Evolutionary conservation across 2,329 filamentous ascomycete species (phyloP).

Genomic region (Alternaria rosae): DNA sequence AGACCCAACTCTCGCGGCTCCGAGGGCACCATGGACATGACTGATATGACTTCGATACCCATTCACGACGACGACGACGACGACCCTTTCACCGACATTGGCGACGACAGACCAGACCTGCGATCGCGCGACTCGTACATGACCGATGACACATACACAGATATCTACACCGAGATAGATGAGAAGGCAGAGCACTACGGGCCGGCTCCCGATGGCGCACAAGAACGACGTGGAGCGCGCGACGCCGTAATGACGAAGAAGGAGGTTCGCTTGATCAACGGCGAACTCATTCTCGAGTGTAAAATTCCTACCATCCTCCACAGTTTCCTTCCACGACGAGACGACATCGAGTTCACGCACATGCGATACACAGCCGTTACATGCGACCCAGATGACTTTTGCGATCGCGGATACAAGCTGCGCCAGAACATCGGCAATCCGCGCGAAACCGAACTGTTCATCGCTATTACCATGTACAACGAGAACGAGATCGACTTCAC

Average conservation of each 20-base stretch:
- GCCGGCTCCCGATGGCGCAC: slow-evolving; percentile 83
- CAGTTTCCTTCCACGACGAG: slow-evolving; percentile 90
- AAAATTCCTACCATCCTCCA: slow-evolving; percentile 99
- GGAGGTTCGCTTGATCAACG: slow-evolving; percentile 95
- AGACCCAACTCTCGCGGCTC: slow-evolving; percentile 56
- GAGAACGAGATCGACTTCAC: slow-evolving; percentile 97
- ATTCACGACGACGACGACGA: slow-evolving; percentile 63
- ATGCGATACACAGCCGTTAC: slow-evolving; percentile 99
- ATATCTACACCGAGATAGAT: slow-evolving; percentile 52
- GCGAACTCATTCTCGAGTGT: slow-evolving; percentile 95
- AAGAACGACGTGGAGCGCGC: slow-evolving; percentile 85
- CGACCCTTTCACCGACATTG: slow-evolving; percentile 75
- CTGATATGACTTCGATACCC: slow-evolving; percentile 76
- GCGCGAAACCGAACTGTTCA: slow-evolving; percentile 93
- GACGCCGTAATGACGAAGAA: slow-evolving; percentile 89
- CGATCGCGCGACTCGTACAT: slow-evolving; percentile 70
- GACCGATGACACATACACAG: slow-evolving; percentile 67
- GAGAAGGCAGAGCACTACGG: slow-evolving; percentile 82
- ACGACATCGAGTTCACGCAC: slow-evolving; percentile 96
- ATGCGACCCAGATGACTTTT: slow-evolving; percentile 94
- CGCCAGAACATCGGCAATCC: slow-evolving; percentile 89
- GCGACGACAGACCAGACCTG: slow-evolving; percentile 64
- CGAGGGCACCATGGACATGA: slow-evolving; percentile 63
- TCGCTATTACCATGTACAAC: slow-evolving; percentile 99
- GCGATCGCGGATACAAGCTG: slow-evolving; percentile 85